Evolutionary conservation across 2,329 filamentous ascomycete genomes (phyloP).

Genomic region (Truncatella angustata): DNA sequence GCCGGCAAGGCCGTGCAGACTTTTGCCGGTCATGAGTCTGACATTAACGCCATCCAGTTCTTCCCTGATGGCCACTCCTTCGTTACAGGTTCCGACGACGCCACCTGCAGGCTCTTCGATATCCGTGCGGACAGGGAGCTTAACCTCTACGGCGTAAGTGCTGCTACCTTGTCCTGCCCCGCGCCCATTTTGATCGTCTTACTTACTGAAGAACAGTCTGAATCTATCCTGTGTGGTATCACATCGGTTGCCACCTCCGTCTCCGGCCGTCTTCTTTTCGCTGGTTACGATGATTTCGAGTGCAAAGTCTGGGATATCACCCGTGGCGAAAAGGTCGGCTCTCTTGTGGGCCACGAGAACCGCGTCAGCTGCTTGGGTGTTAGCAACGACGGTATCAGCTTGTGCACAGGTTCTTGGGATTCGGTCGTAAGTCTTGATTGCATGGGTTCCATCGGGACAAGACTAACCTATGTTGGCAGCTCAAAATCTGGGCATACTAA

Average conservation of each 20-base stretch:
- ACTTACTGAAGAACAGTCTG: conserved; percentile 61
- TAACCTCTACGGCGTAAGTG: conserved; percentile 65
- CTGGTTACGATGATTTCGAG: conserved; percentile 98
- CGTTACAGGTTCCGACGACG: conserved; percentile 95
- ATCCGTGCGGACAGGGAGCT: conserved; percentile 87
- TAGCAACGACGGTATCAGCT: conserved; percentile 97
- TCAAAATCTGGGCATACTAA: conserved; percentile 87
- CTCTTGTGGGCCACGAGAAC: conserved; percentile 96
- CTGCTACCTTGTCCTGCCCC: neutral
- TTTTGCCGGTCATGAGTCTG: conserved; percentile 96
- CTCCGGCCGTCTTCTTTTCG: conserved; percentile 90
- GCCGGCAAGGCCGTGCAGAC: conserved; percentile 98
- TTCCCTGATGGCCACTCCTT: conserved; percentile 99
- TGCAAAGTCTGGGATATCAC: conserved; percentile 99
- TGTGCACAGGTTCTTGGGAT: conserved; percentile 99
- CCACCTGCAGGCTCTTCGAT: conserved; percentile 95
- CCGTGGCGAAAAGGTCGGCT: conserved; percentile 94
- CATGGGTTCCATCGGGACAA: conserved; percentile 48
- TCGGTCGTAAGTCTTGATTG: conserved; percentile 75
- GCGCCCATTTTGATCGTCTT: conserved; percentile 16
- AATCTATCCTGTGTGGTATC: conserved; percentile 95
- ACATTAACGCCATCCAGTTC: conserved; percentile 99
- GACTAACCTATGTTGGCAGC: conserved; percentile 48
- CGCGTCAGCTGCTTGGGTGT: conserved; percentile 97
- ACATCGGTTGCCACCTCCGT: conserved; percentile 98